Evolutionary conservation across 176 grass and related monocot species (phyloP).

Genomic region (Dendrocalamus sinicus): DNA sequence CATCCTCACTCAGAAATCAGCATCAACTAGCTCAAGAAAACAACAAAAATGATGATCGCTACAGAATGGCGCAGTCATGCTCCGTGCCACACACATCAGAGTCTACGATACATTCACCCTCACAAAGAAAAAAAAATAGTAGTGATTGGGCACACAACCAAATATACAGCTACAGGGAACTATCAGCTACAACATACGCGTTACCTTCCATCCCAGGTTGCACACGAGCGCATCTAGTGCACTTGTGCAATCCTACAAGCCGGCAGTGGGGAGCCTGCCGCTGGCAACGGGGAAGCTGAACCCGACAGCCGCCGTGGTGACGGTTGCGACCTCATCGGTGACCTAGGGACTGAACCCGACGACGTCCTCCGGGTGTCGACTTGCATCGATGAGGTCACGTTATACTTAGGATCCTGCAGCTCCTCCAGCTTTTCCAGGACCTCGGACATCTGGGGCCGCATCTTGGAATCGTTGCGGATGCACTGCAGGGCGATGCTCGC

Average conservation of each 20-base stretch:
- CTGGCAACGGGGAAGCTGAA: conserved; percentile 34
- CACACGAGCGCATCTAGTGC: conserved; percentile 25
- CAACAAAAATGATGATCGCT: conserved; percentile 23
- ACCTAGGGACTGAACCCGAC: conserved; percentile 44
- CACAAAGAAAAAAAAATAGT: conserved; percentile 18
- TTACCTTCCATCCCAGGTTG: background rate
- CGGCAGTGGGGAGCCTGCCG: conserved; percentile 34
- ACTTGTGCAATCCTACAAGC: conserved; percentile 40
- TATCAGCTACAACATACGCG: conserved; percentile 29
- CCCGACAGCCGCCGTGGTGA: conserved; percentile 39
- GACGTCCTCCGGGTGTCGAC: conserved; percentile 4
- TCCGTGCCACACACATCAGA: conserved; percentile 8
- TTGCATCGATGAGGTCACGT: background rate
- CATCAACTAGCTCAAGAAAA: conserved; percentile 8
- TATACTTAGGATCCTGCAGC: conserved; percentile 57
- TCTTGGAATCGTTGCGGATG: conserved; percentile 60
- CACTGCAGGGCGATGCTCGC: conserved; percentile 57
- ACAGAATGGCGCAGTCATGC: background rate
- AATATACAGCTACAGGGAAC: background rate
- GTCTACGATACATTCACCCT: conserved; percentile 1
- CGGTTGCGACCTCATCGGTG: conserved; percentile 43
- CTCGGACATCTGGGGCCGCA: conserved; percentile 57
- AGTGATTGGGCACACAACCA: background rate
- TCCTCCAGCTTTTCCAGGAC: conserved; percentile 66
- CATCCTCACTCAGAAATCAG: conserved; percentile 20